These are phyloP conservation scores for Neurospora tetraspora DNA, from an alignment of 495 filamentous ascomycete species.

Conservation along the genomic window DNA sequence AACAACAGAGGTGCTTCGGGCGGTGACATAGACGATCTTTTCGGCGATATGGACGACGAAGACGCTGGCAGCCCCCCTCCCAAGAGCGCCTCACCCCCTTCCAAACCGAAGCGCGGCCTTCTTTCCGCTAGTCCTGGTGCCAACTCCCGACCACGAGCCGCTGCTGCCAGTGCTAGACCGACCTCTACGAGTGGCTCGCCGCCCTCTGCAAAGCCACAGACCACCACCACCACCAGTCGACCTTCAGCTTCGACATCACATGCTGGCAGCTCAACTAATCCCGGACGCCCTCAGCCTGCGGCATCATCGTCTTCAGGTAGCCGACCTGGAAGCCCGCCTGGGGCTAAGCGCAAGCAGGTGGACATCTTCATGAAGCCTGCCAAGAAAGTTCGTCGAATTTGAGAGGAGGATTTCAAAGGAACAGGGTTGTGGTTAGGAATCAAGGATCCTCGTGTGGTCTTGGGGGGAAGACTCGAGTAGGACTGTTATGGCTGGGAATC, in stretches of 20 bases:
- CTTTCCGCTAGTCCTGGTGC: constrained; percentile 11
- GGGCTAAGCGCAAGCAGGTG: constrained; percentile 19
- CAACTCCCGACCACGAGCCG: constrained; percentile 3
- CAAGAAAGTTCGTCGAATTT: constrained; percentile 1
- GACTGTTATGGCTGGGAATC: neutral
- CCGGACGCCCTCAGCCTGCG: neutral
- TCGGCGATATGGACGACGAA: constrained; percentile 4
- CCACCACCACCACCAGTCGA: neutral
- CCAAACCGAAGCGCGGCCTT: constrained; percentile 2
- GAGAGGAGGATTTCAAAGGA: neutral
- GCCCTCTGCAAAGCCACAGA: no score
- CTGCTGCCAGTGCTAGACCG: neutral
- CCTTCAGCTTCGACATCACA: neutral
- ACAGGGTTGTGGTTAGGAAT: neutral
- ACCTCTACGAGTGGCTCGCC: no score
- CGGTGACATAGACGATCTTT: constrained; percentile 8
- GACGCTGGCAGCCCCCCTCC: neutral
- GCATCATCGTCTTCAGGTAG: neutral
- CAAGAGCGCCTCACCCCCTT: neutral
- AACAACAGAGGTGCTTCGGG: neutral
- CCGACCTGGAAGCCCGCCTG: neutral
- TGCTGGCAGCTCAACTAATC: neutral
- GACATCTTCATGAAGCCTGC: constrained; percentile 26
- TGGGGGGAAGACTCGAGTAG: no score
- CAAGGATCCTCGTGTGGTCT: neutral